Conservation (phyloP, 192 early-diverging fungal species). For the Spizellomyces sp. region DNA sequence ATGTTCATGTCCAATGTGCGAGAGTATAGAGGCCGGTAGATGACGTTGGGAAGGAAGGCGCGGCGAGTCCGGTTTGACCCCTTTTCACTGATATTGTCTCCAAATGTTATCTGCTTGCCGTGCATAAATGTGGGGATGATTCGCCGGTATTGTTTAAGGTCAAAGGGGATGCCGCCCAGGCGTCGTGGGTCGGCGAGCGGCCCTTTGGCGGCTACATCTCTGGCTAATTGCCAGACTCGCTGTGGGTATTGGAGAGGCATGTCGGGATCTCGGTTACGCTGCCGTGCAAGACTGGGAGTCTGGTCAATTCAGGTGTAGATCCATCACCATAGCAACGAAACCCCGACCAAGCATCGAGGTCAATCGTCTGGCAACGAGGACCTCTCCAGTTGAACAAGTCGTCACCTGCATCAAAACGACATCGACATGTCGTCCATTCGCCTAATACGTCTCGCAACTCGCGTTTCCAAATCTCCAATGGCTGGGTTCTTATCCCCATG, state of each 20-base stretch:
- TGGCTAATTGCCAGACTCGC: conserved; percentile 28
- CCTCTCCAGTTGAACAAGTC: too few species aligned
- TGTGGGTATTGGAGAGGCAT: conserved; percentile 19
- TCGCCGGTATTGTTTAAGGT: conserved; percentile 27
- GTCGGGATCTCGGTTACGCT: too few species aligned
- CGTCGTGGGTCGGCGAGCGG: conserved; percentile 40
- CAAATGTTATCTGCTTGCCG: conserved; percentile 56
- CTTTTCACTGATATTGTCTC: conserved; percentile 46
- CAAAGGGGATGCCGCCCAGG: conserved; percentile 38
- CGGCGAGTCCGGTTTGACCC: conserved; percentile 40
- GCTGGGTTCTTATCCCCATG: too few species aligned
- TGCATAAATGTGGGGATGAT: conserved; percentile 54
- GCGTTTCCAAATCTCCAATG: too few species aligned
- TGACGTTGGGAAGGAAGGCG: conserved; percentile 49
- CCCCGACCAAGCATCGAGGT: too few species aligned
- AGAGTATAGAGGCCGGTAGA: conserved; percentile 52
- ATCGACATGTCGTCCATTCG: too few species aligned
- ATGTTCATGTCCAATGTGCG: conserved; percentile 53
- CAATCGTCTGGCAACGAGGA: too few species aligned
- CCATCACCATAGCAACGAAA: too few species aligned
- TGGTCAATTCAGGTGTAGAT: too few species aligned
- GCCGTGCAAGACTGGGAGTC: too few species aligned
- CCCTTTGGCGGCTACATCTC: conserved; percentile 24
- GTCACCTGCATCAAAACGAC: too few species aligned
- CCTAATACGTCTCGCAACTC: too few species aligned